Conservation (phyloP, 73 alveolate genomes). For the Symbiodinium natans region DNA sequence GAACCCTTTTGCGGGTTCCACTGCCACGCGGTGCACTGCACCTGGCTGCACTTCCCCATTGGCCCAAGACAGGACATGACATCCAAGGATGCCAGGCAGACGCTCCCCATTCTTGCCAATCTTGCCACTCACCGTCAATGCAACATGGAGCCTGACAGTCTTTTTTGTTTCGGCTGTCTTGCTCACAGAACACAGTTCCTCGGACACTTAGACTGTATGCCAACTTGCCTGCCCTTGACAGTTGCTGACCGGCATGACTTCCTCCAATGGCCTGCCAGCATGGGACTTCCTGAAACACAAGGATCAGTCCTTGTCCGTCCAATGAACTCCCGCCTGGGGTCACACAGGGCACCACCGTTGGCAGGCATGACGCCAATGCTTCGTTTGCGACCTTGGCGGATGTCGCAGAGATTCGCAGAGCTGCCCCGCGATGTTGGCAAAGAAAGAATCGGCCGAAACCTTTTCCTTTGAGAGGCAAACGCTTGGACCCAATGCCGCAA, state of each 20-base stretch:
- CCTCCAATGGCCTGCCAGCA: slow-evolving; percentile 40
- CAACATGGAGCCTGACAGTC: slow-evolving; percentile 46
- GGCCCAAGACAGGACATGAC: too few relatives aligned
- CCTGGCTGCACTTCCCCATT: slow-evolving; percentile 19
- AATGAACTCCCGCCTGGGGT: slow-evolving; percentile 11
- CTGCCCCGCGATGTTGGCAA: too few relatives aligned
- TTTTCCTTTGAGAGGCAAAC: background rate
- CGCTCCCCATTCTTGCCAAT: slow-evolving; percentile 72
- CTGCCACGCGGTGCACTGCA: slow-evolving; percentile 60
- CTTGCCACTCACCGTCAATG: slow-evolving; percentile 74
- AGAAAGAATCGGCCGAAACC: too few relatives aligned
- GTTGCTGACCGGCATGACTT: slow-evolving; percentile 70
- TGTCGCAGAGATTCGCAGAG: too few relatives aligned
- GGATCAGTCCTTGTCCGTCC: background rate
- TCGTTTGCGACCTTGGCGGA: slow-evolving; percentile 47
- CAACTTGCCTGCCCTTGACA: slow-evolving; percentile 61
- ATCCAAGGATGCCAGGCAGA: slow-evolving; percentile 9
- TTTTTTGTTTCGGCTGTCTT: too few relatives aligned
- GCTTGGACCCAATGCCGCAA: slow-evolving; percentile 54
- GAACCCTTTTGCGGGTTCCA: slow-evolving; percentile 62
- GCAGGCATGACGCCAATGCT: slow-evolving; percentile 54
- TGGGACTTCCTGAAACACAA: background rate
- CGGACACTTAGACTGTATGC: background rate
- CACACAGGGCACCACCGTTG: slow-evolving; percentile 51
- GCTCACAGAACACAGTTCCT: background rate